phyloP scores from a whole-genome alignment of 2,329 filamentous ascomycete genomes.

The Verticillium tricorpus region DNA sequence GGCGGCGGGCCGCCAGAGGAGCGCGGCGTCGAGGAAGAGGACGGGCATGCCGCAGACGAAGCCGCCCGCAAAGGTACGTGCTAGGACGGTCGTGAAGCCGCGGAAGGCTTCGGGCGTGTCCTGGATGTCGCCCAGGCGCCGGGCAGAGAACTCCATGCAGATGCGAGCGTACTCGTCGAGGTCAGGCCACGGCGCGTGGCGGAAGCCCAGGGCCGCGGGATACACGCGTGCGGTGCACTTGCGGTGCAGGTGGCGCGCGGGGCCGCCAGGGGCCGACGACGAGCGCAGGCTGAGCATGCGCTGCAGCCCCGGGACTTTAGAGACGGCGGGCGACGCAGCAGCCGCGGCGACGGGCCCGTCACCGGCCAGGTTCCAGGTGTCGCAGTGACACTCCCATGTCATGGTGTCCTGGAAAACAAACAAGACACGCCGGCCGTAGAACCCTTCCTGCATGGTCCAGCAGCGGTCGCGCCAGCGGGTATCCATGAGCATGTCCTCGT shows the following conservation, averaged over 20 bases:
- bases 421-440: slow-evolving; percentile 37
- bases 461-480: slow-evolving; percentile 35
- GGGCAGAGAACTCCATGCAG: slow-evolving; percentile 36
- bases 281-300: slow-evolving; percentile 2
- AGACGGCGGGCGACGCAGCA: neutral
- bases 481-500: slow-evolving; percentile 32
- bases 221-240: slow-evolving; percentile 26
- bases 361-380: slow-evolving; percentile 28
- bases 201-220: slow-evolving; percentile 28
- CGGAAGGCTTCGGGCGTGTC: slow-evolving; percentile 38
- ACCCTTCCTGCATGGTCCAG: slow-evolving; percentile 39
- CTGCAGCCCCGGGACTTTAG: neutral
- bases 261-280: neutral
- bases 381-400: slow-evolving; percentile 42
- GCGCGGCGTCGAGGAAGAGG: slow-evolving; percentile 39
- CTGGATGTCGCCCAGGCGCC: slow-evolving; percentile 32
- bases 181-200: slow-evolving; percentile 39
- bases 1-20: slow-evolving; percentile 40
- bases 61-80: slow-evolving; percentile 34
- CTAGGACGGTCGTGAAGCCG: slow-evolving; percentile 37
- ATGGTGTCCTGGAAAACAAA: slow-evolving; percentile 39
- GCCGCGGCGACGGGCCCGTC: neutral
- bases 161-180: slow-evolving; percentile 40
- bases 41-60: slow-evolving; percentile 42
- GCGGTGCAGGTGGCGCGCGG: slow-evolving; percentile 16